Conservation (phyloP, 495 filamentous ascomycete species). For the Thozetella sp. region DNA sequence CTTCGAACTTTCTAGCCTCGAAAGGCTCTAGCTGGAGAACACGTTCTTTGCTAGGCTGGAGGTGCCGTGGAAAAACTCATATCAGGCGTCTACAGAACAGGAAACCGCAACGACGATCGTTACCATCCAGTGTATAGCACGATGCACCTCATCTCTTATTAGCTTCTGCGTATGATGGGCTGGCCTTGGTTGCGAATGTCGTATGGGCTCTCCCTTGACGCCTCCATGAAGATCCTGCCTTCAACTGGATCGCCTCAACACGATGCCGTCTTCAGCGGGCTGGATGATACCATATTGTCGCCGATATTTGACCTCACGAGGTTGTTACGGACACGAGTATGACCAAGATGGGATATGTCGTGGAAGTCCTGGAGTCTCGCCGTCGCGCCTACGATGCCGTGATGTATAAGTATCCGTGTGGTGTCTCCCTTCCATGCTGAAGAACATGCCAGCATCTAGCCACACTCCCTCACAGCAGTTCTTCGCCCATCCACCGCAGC, state of each 20-base stretch:
- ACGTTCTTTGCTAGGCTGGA: constrained; percentile 8
- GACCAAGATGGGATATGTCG: neutral
- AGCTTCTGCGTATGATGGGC: neutral
- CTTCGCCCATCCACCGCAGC: neutral
- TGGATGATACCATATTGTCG: constrained; percentile 17
- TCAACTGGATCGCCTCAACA: neutral
- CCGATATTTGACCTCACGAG: constrained; percentile 9
- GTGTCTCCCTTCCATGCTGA: no score
- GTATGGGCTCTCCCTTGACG: constrained; percentile 6
- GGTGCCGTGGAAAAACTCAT: neutral
- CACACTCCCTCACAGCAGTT: constrained; percentile 2
- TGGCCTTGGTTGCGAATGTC: constrained; percentile 1
- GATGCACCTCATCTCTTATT: constrained; percentile 7
- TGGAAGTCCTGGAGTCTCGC: neutral
- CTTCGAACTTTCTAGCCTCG: neutral
- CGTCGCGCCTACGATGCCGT: neutral
- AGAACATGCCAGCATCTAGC: constrained; percentile 8
- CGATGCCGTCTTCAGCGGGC: neutral
- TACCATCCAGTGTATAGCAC: neutral
- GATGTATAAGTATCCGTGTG: neutral
- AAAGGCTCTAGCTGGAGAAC: neutral
- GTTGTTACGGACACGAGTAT: neutral
- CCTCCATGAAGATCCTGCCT: neutral
- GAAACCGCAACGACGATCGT: neutral
- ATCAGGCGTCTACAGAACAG: neutral